These are phyloP conservation scores for Leishmania tropica DNA, from an alignment of 208 protist species.

Conservation along the genomic window DNA sequence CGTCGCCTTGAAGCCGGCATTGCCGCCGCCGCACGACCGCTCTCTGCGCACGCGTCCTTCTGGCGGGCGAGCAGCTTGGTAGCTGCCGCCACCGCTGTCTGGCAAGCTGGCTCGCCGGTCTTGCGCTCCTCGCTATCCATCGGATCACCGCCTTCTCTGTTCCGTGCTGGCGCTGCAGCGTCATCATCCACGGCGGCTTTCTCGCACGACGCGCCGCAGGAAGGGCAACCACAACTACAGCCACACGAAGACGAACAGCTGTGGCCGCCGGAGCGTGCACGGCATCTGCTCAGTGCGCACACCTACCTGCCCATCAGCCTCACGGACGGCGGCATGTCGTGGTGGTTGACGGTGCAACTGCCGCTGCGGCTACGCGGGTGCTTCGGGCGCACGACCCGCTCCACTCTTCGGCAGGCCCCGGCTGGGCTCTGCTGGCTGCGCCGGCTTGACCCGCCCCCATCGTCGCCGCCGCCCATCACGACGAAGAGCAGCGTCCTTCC, in stretches of 20 bases:
- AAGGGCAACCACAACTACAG: neutral
- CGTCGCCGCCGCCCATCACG: neutral
- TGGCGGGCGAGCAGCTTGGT: constrained; percentile 2
- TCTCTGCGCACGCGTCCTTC: neutral
- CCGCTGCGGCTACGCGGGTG: constrained; percentile 36
- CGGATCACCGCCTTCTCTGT: neutral
- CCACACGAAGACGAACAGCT: neutral
- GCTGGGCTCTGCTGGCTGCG: constrained; percentile 27
- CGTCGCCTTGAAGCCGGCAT: neutral
- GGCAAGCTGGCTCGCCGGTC: neutral
- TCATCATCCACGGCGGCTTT: neutral
- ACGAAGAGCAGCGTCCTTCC: constrained; percentile 1
- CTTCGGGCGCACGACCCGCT: constrained; percentile 26
- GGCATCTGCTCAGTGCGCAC: constrained; percentile 1
- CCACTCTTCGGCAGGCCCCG: constrained; percentile 22
- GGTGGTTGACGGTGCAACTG: constrained; percentile 33
- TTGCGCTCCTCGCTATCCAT: neutral
- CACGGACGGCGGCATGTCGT: constrained; percentile 41
- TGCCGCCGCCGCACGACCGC: neutral
- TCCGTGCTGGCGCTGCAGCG: neutral
- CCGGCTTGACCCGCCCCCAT: neutral
- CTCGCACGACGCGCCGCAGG: neutral
- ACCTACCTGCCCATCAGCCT: constrained; percentile 33
- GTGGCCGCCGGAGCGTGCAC: neutral
- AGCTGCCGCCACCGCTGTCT: neutral